These are phyloP conservation scores for Xerocomellus chrysenteron DNA, from an alignment of 768 basidiomycete genomes.

Conservation along the genomic window DNA sequence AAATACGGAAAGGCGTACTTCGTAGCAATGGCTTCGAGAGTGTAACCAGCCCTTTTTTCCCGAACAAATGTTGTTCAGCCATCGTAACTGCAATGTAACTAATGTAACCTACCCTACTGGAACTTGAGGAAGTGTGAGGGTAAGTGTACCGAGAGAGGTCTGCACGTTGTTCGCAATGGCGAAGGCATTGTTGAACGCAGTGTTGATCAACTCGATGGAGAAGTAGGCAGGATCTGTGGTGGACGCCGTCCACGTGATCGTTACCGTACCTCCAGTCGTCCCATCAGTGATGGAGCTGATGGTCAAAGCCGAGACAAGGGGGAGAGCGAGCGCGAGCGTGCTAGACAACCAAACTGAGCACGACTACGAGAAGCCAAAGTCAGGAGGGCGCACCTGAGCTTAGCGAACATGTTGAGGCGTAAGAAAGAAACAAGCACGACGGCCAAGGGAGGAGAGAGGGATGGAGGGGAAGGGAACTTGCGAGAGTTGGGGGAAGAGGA, in stretches of 20 bases:
- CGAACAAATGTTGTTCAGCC: not conserved
- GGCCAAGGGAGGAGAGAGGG: slow-evolving; percentile 4
- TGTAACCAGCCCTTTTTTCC: slow-evolving; percentile 45
- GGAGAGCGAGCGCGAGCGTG: slow-evolving; percentile 45
- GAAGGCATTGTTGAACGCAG: slow-evolving; percentile 49
- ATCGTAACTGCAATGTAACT: not conserved
- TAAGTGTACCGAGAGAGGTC: slow-evolving; percentile 33
- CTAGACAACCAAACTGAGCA: slow-evolving; percentile 21
- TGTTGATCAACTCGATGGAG: slow-evolving; percentile 50
- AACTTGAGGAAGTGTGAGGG: slow-evolving; percentile 47
- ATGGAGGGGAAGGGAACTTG: slow-evolving; percentile 20
- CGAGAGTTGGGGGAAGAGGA: slow-evolving; percentile 1
- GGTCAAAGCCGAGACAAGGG: slow-evolving; percentile 44
- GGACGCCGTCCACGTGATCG: slow-evolving; percentile 46
- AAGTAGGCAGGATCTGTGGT: slow-evolving; percentile 43
- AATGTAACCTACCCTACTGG: slow-evolving; percentile 39
- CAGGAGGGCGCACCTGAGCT: slow-evolving; percentile 40
- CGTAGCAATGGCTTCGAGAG: slow-evolving; percentile 44
- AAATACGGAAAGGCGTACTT: slow-evolving; percentile 27
- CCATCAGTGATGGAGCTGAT: no score
- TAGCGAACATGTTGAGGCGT: slow-evolving; percentile 48
- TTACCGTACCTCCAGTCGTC: slow-evolving; percentile 36
- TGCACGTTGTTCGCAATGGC: slow-evolving; percentile 57
- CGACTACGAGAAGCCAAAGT: not conserved
- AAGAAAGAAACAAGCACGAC: slow-evolving; percentile 3